Evolutionary conservation across 2,329 filamentous ascomycete genomes (phyloP), one percentile per base, ranked within the genome.

Genomic region (Thielaviopsis ethacetica): DNA sequence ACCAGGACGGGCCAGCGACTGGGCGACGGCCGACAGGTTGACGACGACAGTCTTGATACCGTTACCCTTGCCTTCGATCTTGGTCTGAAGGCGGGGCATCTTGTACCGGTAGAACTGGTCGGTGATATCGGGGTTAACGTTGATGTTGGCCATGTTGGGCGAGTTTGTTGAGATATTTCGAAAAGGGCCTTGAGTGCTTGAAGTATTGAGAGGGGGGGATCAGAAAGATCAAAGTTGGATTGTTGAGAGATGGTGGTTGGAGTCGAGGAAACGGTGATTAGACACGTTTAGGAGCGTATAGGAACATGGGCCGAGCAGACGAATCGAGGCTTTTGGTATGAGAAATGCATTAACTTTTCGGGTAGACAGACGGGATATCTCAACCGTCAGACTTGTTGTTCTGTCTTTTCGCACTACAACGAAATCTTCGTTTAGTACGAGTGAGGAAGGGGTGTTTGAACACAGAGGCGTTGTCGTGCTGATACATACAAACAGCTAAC

Each of bases 61-160:
- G 77, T 98, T 98, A 66, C 93, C 93, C 76, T 98, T 98, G 76
- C 93, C 93, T 77, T 98, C 93, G 68, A 98, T 94, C 81, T 98
- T 98, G 73, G 93, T 95, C 80, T 95, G 89, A 71, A 98, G 79
- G 68, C 84, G 86, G 78, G 97, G 93, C 93, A 98, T 98, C 84
- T 98, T 98, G 85, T 98, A 98, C 74, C 93, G 93, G 79, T 98
- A 98, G 84, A 96, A 98, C 76, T 86, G 86, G 77, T 98, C 93
- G 79, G 85, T 86, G 78, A 95, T 86, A 86, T 97, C 91, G 75
- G 88, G 89, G 75, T 91, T 91, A 76, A 97, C 91, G 77, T 98
- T 98, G 83, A 98, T 80, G 77, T 88, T 91, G 81, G 88, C 85
- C 93, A 97, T 97, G 75, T 68, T 90, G 82, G 73, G 76, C 75